Conservation (phyloP, 169 alveolate genomes). For the Plasmodium cynomolgi region DNA sequence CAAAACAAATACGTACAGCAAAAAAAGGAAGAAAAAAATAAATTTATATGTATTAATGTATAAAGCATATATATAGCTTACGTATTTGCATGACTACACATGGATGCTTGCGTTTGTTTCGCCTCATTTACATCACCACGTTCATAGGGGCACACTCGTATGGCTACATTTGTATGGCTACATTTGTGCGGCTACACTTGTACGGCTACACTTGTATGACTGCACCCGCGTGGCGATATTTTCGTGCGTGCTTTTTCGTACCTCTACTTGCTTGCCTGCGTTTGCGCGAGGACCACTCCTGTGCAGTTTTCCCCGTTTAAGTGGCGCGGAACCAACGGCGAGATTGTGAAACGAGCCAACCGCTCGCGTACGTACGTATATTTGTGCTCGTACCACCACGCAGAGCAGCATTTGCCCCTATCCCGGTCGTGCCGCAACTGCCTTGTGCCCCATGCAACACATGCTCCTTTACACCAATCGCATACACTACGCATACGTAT, state of each 20-base stretch:
- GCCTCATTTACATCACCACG: background rate
- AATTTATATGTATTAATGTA: too few relatives aligned
- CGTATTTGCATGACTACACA: background rate
- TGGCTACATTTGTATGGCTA: too few relatives aligned
- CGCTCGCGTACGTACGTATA: background rate
- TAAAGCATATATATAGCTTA: background rate
- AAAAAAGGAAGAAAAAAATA: background rate
- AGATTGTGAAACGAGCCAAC: background rate
- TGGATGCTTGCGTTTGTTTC: background rate
- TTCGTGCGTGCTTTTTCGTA: background rate
- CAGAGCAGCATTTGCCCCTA: background rate
- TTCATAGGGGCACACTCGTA: background rate
- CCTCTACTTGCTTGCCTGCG: background rate
- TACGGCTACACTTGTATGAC: background rate
- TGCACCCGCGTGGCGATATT: background rate
- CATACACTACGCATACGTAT: background rate
- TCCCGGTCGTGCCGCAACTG: background rate
- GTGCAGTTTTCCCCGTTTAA: background rate
- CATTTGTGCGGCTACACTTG: too few relatives aligned
- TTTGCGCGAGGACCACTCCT: background rate
- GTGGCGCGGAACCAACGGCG: background rate
- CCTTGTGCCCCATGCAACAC: background rate
- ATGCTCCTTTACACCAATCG: background rate
- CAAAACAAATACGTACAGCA: background rate
- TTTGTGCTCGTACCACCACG: background rate